Conservation (phyloP, 345 rosid genomes). For the Excoecaria agallocha region DNA sequence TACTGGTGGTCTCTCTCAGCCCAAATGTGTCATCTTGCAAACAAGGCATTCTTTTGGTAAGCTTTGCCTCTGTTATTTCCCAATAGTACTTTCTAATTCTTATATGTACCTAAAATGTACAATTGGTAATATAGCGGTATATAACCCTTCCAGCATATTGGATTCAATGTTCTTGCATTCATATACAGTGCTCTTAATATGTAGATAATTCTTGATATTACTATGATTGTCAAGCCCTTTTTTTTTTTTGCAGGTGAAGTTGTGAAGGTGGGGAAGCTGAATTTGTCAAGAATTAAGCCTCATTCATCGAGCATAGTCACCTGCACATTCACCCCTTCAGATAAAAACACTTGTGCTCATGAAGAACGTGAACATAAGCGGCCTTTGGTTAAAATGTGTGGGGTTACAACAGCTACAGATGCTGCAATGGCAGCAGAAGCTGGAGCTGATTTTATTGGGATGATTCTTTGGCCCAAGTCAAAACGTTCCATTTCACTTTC, state of each 20-base stretch:
- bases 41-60: constrained; percentile 7
- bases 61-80: neutral
- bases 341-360: constrained; percentile 19
- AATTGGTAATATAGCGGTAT: neutral
- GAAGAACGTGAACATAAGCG: constrained; percentile 28
- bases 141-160: neutral
- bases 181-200: neutral
- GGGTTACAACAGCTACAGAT: constrained; percentile 72
- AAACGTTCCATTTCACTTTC: constrained; percentile 75
- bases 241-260: constrained; percentile 1
- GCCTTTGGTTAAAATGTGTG: constrained; percentile 82
- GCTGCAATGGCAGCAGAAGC: constrained; percentile 88
- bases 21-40: constrained; percentile 11
- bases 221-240: neutral
- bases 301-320: neutral
- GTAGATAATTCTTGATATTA: neutral
- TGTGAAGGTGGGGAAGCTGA: neutral
- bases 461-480: constrained; percentile 86
- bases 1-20: constrained; percentile 9
- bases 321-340: constrained; percentile 8
- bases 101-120: neutral
- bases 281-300: constrained; percentile 11
- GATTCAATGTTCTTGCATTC: neutral
- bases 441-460: constrained; percentile 77
- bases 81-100: neutral